Evolutionary conservation across 2,329 filamentous ascomycete species (phyloP).

Genomic region (Colletotrichum viniferum): DNA sequence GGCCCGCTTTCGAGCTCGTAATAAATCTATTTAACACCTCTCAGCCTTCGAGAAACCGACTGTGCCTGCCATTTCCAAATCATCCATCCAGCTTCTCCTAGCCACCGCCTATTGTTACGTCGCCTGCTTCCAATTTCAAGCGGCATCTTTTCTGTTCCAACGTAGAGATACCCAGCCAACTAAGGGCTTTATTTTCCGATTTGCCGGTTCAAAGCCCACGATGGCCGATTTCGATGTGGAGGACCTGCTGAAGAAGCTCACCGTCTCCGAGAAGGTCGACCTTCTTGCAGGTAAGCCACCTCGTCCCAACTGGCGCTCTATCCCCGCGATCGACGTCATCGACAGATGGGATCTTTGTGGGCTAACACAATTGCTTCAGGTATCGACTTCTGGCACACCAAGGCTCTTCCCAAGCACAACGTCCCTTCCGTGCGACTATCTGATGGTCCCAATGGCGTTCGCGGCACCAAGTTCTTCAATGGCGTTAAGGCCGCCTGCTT

Average conservation of each 20-base stretch:
- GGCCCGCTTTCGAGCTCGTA: constrained; percentile 7
- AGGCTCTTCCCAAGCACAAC: constrained; percentile 61
- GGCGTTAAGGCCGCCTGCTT: constrained; percentile 65
- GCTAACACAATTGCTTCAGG: constrained; percentile 38
- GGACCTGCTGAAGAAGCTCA: constrained; percentile 58
- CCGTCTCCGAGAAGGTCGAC: constrained; percentile 56
- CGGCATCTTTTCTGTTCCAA: not conserved
- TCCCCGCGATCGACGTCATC: not conserved
- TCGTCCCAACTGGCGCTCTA: not conserved
- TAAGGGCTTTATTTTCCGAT: not conserved
- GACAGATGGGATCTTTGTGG: not conserved
- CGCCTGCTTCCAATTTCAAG: not conserved
- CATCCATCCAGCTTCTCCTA: not conserved
- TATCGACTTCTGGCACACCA: constrained; percentile 74
- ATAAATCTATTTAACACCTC: constrained; percentile 9
- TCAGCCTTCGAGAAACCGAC: not conserved
- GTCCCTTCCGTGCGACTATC: constrained; percentile 69
- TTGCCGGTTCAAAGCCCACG: not conserved
- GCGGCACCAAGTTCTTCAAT: constrained; percentile 72
- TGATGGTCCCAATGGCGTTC: constrained; percentile 73
- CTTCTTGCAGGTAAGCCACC: constrained; percentile 50
- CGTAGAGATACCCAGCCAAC: not conserved
- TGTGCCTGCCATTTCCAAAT: not conserved
- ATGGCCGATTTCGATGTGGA: constrained; percentile 57
- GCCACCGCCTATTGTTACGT: not conserved